Percentiles rank a stretch among this genome's conserved stretches.
phyloP scores from a whole-genome alignment of 495 filamentous ascomycete species.

The Ascodesmis nigricans region DNA sequence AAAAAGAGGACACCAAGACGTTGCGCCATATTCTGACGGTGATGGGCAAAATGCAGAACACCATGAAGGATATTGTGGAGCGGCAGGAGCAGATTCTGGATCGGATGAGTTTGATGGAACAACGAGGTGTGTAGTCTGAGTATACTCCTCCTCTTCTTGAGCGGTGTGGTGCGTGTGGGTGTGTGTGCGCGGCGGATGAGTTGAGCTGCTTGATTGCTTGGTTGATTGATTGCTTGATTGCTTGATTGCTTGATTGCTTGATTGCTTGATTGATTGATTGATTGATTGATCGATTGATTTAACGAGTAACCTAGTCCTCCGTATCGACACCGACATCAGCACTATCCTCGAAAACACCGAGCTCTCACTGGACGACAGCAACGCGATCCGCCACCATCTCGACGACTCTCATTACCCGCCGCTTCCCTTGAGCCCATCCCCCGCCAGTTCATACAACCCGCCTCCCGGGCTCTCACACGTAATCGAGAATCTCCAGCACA shows the following conservation, averaged over 20 bases:
- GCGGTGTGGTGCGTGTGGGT: too few relatives aligned
- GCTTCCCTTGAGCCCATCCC: too few relatives aligned
- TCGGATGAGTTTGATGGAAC: constrained; percentile 19
- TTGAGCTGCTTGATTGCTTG: too few relatives aligned
- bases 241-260: too few relatives aligned
- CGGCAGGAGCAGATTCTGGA: constrained; percentile 21
- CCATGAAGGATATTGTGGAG: constrained; percentile 22
- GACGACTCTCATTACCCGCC: too few relatives aligned
- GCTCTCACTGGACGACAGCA: constrained; percentile 19
- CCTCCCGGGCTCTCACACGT: too few relatives aligned
- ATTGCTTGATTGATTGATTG: too few relatives aligned
- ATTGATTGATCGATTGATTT: constrained; percentile 3
- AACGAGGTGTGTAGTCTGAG: constrained; percentile 13
- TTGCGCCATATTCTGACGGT: constrained; percentile 19
- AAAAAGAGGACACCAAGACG: constrained; percentile 17
- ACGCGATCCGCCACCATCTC: too few relatives aligned
- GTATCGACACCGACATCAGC: constrained; percentile 18
- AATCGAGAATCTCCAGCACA: too few relatives aligned
- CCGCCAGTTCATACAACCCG: too few relatives aligned
- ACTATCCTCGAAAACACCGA: constrained; percentile 20
- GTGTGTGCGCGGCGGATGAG: too few relatives aligned
- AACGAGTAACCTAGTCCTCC: constrained; percentile 8
- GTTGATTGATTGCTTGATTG: too few relatives aligned
- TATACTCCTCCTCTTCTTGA: background rate
- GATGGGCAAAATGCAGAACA: constrained; percentile 21